Evolutionary conservation across 208 protist species (phyloP).

Genomic region (Acanthamoeba royreba): DNA sequence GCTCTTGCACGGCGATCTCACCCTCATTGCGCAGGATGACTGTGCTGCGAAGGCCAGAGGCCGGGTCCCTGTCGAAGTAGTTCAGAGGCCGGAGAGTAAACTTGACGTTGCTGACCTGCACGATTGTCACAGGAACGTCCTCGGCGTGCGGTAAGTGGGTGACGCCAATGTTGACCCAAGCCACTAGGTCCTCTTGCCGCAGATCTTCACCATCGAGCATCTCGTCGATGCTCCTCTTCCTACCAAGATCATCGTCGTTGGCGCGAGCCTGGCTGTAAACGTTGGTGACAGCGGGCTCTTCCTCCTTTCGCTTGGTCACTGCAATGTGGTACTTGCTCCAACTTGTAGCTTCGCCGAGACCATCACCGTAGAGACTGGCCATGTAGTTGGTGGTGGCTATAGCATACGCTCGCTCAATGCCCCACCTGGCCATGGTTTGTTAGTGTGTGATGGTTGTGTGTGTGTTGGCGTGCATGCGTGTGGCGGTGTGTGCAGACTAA

Average conservation of each 20-base stretch:
- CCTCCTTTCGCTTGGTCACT: neutral
- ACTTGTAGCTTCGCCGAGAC: neutral
- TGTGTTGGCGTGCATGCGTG: no score
- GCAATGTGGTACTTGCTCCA: neutral
- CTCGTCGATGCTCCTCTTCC: neutral
- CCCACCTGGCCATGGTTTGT: neutral
- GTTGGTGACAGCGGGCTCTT: neutral
- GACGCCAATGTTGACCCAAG: neutral
- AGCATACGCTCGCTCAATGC: neutral
- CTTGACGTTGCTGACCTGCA: neutral
- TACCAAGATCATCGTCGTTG: neutral
- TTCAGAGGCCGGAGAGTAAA: neutral
- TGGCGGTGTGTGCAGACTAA: neutral
- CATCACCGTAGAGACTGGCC: neutral
- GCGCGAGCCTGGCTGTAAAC: neutral
- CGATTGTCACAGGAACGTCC: neutral
- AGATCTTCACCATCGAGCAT: neutral
- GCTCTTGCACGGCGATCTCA: no score
- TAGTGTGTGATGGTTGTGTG: no score
- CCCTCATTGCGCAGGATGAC: no score
- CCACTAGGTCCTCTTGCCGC: neutral
- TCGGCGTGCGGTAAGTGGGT: neutral
- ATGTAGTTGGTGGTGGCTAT: neutral
- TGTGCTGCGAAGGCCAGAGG: neutral
- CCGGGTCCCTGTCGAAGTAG: neutral